Evolutionary conservation across 176 grass and related monocot genomes (phyloP).

Genomic region (Urochloa ruziziensis): DNA sequence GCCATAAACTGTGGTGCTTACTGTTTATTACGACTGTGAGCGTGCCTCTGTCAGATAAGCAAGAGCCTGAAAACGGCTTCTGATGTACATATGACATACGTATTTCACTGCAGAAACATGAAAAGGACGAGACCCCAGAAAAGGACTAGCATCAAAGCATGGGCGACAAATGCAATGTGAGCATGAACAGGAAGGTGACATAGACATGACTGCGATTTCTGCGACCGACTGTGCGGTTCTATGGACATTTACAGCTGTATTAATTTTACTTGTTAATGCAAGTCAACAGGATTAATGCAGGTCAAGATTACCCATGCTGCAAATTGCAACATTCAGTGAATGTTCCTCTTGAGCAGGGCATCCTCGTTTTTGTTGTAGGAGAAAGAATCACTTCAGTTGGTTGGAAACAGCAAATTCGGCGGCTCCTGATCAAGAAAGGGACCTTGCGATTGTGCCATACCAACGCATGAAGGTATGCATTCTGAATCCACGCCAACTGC

Average conservation of each 20-base stretch:
- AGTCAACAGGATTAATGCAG: background rate
- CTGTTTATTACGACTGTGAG: background rate
- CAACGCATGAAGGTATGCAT: constrained; percentile 21
- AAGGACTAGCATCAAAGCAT: background rate
- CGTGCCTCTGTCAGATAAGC: background rate
- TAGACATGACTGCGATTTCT: background rate
- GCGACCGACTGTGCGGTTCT: background rate
- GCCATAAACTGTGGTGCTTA: background rate
- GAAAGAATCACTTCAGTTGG: constrained; percentile 26
- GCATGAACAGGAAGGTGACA: background rate
- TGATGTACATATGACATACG: background rate
- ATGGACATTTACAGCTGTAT: background rate
- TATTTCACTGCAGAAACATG: background rate
- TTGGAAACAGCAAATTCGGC: constrained; percentile 16
- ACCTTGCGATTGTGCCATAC: constrained; percentile 1
- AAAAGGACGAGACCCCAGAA: background rate
- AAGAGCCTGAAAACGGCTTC: background rate
- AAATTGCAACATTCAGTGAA: background rate
- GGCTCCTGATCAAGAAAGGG: constrained; percentile 33
- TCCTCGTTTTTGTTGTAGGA: too few species aligned
- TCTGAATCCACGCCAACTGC: background rate
- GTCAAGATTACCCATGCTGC: background rate
- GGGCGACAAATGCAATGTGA: constrained; percentile 30
- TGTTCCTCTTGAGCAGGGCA: background rate
- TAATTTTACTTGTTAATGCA: background rate